Evolutionary conservation across 495 filamentous ascomycete genomes (phyloP), one percentile per base, ranked within the genome.

Genomic region (Tuber indicum): DNA sequence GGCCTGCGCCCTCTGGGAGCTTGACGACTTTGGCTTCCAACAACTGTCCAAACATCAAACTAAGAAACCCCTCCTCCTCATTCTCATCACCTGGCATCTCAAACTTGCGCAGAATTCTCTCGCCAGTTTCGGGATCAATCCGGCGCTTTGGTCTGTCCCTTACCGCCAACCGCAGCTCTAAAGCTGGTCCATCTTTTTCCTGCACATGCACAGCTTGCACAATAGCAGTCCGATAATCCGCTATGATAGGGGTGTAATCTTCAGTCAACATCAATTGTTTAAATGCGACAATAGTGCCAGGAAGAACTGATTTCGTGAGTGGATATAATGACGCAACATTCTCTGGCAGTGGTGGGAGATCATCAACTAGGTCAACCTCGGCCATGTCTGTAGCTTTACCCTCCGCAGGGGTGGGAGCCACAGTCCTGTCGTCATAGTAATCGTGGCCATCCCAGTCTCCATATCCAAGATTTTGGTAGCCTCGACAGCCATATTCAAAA

Each of bases 251-350:
- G 74, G 92, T 88, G 91, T 93, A 97, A 42, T 89, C 91, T 75
- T 89, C 90, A 45, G 92, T 93, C 82, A 94, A 88, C 43, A 90
- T 87, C 74, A 93, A 87, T 75, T 93, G 88, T 79, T 91, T 93
- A 88, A 92, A 99, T 3, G 91, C 90, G 77, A 99, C 89, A 49
- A 94, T 86, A 83, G 91, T 90, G 17, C 91, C 92, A 6, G 86
- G 77, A 49, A 86, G 85, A 26, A 89, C 87, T 4, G 84, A 87
- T 70, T 87, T 84, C 5, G 83, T 82, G 32, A 97, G 84, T 52
- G 83, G 77, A 12, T 89, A 85, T 32, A 94, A 87, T 42, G 85
- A 82, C 19, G 84, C 84, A 14, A 89, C 70, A 84, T 97, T 90
- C 21, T 82, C 83, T 0, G 95, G 94, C 12, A 96, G 84, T 17